Conservation (phyloP, 1,284 basidiomycete species). For the Macrocybe sp. region DNA sequence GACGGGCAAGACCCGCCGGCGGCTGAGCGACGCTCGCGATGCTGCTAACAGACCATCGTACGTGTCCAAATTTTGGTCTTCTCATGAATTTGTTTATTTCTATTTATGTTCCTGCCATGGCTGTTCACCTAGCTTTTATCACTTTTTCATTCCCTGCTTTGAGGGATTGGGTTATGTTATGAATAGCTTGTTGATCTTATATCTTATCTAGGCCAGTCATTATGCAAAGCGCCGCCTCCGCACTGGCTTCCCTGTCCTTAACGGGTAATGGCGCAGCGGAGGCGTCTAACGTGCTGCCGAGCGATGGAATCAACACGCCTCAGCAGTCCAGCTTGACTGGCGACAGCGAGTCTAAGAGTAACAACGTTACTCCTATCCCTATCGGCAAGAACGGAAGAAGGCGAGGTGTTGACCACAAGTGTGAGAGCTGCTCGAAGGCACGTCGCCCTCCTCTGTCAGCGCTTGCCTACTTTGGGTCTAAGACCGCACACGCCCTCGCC, state of each 20-base stretch:
- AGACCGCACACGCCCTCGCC: slow-evolving; percentile 4
- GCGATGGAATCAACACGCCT: slow-evolving; percentile 17
- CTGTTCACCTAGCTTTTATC: not conserved
- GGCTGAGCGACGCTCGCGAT: slow-evolving; percentile 72
- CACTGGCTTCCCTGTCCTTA: slow-evolving; percentile 48
- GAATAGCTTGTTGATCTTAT: slow-evolving; percentile 4
- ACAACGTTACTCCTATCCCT: slow-evolving; percentile 33
- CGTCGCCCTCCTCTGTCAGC: slow-evolving; percentile 11
- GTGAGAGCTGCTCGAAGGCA: slow-evolving; percentile 90
- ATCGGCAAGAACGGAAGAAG: slow-evolving; percentile 53
- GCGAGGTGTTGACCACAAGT: slow-evolving; percentile 82
- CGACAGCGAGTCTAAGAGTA: slow-evolving; percentile 10
- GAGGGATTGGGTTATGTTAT: not conserved
- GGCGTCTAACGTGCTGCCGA: slow-evolving; percentile 13
- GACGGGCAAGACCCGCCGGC: slow-evolving; percentile 57
- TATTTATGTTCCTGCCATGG: not conserved
- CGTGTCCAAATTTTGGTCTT: slow-evolving; percentile 27
- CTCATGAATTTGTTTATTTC: not conserved
- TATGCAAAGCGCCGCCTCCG: slow-evolving; percentile 36
- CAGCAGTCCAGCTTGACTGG: slow-evolving; percentile 3
- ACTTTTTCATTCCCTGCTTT: slow-evolving; percentile 1
- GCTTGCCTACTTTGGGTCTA: slow-evolving; percentile 2
- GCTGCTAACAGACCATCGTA: slow-evolving; percentile 67
- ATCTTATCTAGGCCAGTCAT: slow-evolving; percentile 34
- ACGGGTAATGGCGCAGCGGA: slow-evolving; percentile 10